Percentiles rank a stretch among this genome's conserved stretches.
Evolutionary conservation across 805 yeast genomes (phyloP).

Genomic region (Candida quercuum): DNA sequence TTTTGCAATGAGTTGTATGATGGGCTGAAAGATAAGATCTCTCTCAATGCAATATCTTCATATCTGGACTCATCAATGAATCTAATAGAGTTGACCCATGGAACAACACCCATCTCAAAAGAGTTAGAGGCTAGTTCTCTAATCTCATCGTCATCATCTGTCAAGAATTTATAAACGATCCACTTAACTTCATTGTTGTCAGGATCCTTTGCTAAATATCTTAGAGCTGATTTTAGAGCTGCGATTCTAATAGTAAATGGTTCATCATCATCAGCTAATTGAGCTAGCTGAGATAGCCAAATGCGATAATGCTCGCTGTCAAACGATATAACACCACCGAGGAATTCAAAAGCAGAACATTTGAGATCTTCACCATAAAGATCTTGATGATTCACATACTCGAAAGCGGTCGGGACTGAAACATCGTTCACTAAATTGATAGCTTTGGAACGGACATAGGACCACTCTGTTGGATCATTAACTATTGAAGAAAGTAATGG

Average conservation of each 20-base stretch:
- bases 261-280: constrained; percentile 34
- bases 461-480: constrained; percentile 29
- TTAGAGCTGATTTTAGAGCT: constrained; percentile 37
- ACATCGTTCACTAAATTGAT: constrained; percentile 18
- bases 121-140: constrained; percentile 42
- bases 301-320: constrained; percentile 24
- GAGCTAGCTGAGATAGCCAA: constrained; percentile 29
- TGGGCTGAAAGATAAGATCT: constrained; percentile 14
- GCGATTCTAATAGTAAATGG: constrained; percentile 43
- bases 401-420: constrained; percentile 21
- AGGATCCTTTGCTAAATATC: constrained; percentile 18
- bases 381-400: constrained; percentile 26
- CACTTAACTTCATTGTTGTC: constrained; percentile 15
- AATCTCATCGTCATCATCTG: constrained; percentile 66
- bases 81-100: constrained; percentile 27
- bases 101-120: constrained; percentile 32
- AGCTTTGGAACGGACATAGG: constrained; percentile 38
- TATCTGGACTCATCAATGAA: constrained; percentile 16
- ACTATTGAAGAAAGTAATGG: constrained; percentile 18
- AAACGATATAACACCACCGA: constrained; percentile 38
- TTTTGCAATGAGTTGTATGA: constrained; percentile 11
- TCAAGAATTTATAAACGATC: constrained; percentile 33
- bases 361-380: constrained; percentile 40
- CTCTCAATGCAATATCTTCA: constrained; percentile 7
- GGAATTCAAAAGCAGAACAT: constrained; percentile 42